phyloP scores from a whole-genome alignment of 2,329 filamentous ascomycete genomes.

The Botrytis aclada region DNA sequence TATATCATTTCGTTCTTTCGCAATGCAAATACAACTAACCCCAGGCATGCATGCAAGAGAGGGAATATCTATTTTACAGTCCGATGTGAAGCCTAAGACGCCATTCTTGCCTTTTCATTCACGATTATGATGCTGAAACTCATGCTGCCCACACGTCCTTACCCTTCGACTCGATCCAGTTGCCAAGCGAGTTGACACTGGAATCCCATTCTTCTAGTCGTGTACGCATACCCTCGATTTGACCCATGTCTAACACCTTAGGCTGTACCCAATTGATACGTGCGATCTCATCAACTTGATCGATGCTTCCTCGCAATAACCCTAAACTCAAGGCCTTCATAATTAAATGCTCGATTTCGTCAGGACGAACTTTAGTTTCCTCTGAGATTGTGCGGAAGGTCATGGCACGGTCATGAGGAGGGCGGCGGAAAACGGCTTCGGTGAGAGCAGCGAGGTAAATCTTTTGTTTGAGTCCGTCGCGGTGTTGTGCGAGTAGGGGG shows the following conservation, averaged over 20 bases:
- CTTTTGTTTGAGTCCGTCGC: slow-evolving; percentile 88
- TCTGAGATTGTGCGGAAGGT: slow-evolving; percentile 82
- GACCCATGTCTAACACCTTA: slow-evolving; percentile 92
- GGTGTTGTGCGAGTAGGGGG: slow-evolving; percentile 73
- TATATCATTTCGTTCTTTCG: slow-evolving; percentile 17
- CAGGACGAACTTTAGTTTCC: slow-evolving; percentile 86
- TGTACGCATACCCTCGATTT: slow-evolving; percentile 89
- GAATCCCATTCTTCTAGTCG: slow-evolving; percentile 91
- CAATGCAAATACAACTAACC: background rate
- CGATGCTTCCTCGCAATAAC: slow-evolving; percentile 84
- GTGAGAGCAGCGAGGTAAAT: slow-evolving; percentile 96
- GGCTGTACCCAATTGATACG: slow-evolving; percentile 99
- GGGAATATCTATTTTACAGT: slow-evolving; percentile 35
- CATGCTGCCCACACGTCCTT: slow-evolving; percentile 94
- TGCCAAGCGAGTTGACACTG: slow-evolving; percentile 91
- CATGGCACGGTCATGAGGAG: slow-evolving; percentile 93
- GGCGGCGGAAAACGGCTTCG: slow-evolving; percentile 92
- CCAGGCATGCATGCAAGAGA: slow-evolving; percentile 1
- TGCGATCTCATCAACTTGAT: slow-evolving; percentile 91
- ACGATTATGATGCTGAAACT: slow-evolving; percentile 27
- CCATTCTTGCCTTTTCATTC: slow-evolving; percentile 24
- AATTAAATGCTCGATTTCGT: slow-evolving; percentile 95
- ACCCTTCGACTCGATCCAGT: slow-evolving; percentile 92
- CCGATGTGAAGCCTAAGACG: slow-evolving; percentile 30
- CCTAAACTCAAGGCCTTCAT: slow-evolving; percentile 99